Conservation (phyloP, 768 basidiomycete species). For the Suillus americanus region DNA sequence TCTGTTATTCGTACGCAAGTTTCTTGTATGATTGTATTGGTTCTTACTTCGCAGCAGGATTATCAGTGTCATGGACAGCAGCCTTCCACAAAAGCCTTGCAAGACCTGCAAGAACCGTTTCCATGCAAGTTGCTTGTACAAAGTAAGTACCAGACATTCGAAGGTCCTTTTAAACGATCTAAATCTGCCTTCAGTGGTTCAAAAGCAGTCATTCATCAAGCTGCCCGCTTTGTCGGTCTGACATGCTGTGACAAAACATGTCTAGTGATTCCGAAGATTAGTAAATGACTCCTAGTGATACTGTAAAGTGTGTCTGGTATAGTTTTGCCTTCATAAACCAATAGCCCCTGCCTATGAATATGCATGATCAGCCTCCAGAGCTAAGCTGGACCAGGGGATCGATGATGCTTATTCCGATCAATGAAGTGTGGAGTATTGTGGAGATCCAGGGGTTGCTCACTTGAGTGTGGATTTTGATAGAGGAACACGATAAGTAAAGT, state of each 20-base stretch:
- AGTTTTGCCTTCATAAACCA: background rate
- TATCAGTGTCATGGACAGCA: constrained; percentile 86
- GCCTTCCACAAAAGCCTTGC: constrained; percentile 87
- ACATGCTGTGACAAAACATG: constrained; percentile 55
- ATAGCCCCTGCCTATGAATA: background rate
- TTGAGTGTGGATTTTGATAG: too few species aligned
- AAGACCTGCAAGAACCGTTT: constrained; percentile 94
- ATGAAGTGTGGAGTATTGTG: background rate
- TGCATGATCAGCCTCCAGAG: background rate
- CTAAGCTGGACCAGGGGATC: background rate
- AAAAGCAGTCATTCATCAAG: constrained; percentile 85
- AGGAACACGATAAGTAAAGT: background rate
- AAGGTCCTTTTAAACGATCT: background rate
- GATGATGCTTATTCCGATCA: background rate
- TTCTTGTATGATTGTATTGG: background rate
- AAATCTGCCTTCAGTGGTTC: constrained; percentile 64
- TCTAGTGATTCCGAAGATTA: background rate
- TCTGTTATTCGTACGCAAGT: constrained; percentile 81
- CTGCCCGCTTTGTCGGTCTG: constrained; percentile 88
- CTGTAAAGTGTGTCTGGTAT: background rate
- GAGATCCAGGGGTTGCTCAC: background rate
- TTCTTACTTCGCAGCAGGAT: constrained; percentile 50
- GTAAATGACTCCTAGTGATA: background rate
- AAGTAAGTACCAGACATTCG: constrained; percentile 44
- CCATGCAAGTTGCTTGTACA: constrained; percentile 90